Evolutionary conservation across 495 filamentous ascomycete genomes (phyloP).

Genomic region (Talaromyces proteolyticus): DNA sequence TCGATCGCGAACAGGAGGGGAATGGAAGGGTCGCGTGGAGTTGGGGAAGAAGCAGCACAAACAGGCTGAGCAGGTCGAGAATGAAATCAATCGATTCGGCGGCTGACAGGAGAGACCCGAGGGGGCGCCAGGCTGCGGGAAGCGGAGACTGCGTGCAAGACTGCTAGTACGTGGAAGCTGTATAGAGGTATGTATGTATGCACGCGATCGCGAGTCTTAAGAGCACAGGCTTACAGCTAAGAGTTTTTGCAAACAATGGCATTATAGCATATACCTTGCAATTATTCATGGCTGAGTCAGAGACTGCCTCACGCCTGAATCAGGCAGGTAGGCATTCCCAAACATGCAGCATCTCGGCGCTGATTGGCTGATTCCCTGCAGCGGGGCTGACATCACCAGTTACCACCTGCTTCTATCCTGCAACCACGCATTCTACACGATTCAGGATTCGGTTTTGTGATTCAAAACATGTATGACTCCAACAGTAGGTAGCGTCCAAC

Average conservation of each 20-base stretch:
- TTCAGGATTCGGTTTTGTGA: neutral
- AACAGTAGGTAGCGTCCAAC: conserved; percentile 23
- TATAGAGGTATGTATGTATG: too few species aligned
- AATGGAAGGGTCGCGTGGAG: neutral
- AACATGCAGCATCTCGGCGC: neutral
- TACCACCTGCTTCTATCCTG: neutral
- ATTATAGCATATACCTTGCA: too few species aligned
- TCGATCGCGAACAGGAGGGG: neutral
- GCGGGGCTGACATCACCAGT: neutral
- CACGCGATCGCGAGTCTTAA: too few species aligned
- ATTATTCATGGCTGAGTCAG: too few species aligned
- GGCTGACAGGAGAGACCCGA: neutral
- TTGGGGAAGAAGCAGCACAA: neutral
- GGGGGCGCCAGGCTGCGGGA: neutral
- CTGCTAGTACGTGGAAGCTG: too few species aligned
- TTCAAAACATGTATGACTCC: conserved; percentile 39
- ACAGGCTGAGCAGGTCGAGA: neutral
- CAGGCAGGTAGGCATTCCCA: neutral
- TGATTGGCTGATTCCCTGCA: neutral
- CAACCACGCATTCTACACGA: neutral
- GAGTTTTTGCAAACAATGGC: too few species aligned
- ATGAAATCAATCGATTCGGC: too few species aligned
- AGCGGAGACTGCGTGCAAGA: neutral
- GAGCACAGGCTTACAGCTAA: too few species aligned
- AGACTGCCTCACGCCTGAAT: too few species aligned